Percentiles rank a stretch among this genome's conserved stretches.
Evolutionary conservation across 2,329 filamentous ascomycete genomes (phyloP).

Genomic region (Ciborinia camelliae): DNA sequence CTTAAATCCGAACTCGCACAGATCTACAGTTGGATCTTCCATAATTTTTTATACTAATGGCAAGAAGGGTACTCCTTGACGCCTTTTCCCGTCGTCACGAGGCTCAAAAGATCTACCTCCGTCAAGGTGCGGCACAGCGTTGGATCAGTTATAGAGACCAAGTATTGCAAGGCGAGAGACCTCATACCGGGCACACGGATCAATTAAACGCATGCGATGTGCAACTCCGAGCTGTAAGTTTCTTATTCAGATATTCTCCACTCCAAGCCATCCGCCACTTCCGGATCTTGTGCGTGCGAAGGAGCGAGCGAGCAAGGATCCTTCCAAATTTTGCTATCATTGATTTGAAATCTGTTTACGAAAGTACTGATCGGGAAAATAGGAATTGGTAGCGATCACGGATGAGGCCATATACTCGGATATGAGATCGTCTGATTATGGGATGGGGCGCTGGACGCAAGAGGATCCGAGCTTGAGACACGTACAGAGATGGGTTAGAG

Average conservation of each 20-base stretch:
- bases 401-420: slow-evolving; percentile 58
- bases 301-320: not conserved
- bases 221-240: slow-evolving; percentile 54
- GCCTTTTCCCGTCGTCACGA: slow-evolving; percentile 60
- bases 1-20: slow-evolving; percentile 17
- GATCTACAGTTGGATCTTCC: slow-evolving; percentile 5
- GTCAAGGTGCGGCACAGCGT: slow-evolving; percentile 56
- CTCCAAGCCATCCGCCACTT: not conserved
- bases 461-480: slow-evolving; percentile 58
- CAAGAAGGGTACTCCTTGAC: slow-evolving; percentile 53
- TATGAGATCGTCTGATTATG: slow-evolving; percentile 51
- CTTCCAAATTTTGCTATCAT: not conserved
- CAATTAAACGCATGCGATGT: slow-evolving; percentile 54
- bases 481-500: slow-evolving; percentile 57
- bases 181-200: slow-evolving; percentile 46
- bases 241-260: not conserved
- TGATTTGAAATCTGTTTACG: not conserved
- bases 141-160: slow-evolving; percentile 55
- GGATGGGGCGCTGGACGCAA: slow-evolving; percentile 58
- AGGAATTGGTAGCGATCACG: slow-evolving; percentile 55
- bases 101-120: slow-evolving; percentile 61
- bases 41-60: slow-evolving; percentile 1
- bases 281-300: not conserved
- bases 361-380: not conserved
- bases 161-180: slow-evolving; percentile 51